Evolutionary conservation across 768 basidiomycete species (phyloP), one percentile per base, ranked within the genome.

Genomic region (Amanita molliuscula): DNA sequence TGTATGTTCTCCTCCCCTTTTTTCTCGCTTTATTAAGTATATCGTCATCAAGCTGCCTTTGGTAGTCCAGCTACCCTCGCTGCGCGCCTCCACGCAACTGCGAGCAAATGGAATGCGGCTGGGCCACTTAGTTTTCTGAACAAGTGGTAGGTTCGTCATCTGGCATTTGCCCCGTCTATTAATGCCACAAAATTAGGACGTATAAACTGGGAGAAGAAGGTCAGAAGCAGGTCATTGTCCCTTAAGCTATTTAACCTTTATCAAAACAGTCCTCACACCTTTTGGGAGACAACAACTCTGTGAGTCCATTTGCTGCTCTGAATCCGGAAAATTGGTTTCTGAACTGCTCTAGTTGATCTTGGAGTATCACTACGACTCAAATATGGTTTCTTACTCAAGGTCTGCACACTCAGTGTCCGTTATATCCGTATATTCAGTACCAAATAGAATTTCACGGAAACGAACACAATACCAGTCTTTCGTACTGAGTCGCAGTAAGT

Each of bases 161-260:
- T 28, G 23, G 34, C 46, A n/a, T 13, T 34, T 37, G 11, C 7
- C 25, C 6, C 13, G 29, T 38, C 45, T 38, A 35, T 48, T 47
- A 45, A 53, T 35, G 1, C 21, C 21, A 33, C 23, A 2, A 47
- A 10, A 20, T 11, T 54, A 89, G 88, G 93, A 82, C 84, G 4
- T 94, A 91, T 65, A 87, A 88, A 57, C 78, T 97, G 2, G 94
- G 93, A 11, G 82, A 84, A 68, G 93, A 96, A 69, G 69, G 85
- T 87, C 55, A 13, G 64, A 53, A 16, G 6, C 6, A 11, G 20
- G 44, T 20, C 34, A 35, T 6, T 13, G 37, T 38, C 15, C 8
- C 13, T 25, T 13, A 54, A 29, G 45, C 29, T 41, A 9, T 37
- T 40, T 53, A 15, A 54, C 18, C 52, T 51, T 36, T 62, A 67